Evolutionary conservation across 257 asterid genomes (phyloP).

Genomic region (Pogostemon cablin): DNA sequence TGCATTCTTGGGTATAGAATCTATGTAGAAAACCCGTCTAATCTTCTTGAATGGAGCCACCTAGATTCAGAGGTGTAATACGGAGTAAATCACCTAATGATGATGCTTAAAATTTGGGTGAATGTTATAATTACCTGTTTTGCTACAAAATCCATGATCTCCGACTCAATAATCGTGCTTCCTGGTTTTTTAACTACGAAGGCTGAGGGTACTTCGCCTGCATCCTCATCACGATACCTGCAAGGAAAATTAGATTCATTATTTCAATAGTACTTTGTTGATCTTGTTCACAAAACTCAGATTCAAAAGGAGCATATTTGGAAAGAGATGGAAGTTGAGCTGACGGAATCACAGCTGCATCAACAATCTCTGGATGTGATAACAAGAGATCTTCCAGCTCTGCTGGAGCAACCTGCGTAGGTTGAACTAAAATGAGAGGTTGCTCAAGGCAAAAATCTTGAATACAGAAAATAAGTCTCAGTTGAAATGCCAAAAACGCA

Average conservation of each 20-base stretch:
- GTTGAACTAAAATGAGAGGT: not conserved
- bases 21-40: conserved; percentile 45
- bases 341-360: conserved; percentile 65
- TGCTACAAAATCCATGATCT: conserved; percentile 54
- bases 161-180: conserved; percentile 34
- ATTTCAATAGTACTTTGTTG: not conserved
- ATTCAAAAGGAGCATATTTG: not conserved
- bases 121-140: conserved; percentile 41
- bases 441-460: not conserved
- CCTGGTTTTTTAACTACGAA: conserved; percentile 53
- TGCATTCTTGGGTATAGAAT: conserved; percentile 58
- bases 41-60: conserved; percentile 65
- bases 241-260: not conserved
- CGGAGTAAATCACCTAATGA: conserved; percentile 20
- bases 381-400: conserved; percentile 60
- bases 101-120: not conserved
- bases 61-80: conserved; percentile 33
- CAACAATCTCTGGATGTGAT: conserved; percentile 55
- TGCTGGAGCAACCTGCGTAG: conserved; percentile 57
- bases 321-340: conserved; percentile 28
- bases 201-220: conserved; percentile 62
- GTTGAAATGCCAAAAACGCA: not conserved
- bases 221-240: conserved; percentile 65
- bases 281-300: not conserved
- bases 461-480: not conserved